Evolutionary conservation across 805 yeast genomes (phyloP), one percentile per base, ranked within the genome.

Genomic region (Wickerhamiella australiensis): DNA sequence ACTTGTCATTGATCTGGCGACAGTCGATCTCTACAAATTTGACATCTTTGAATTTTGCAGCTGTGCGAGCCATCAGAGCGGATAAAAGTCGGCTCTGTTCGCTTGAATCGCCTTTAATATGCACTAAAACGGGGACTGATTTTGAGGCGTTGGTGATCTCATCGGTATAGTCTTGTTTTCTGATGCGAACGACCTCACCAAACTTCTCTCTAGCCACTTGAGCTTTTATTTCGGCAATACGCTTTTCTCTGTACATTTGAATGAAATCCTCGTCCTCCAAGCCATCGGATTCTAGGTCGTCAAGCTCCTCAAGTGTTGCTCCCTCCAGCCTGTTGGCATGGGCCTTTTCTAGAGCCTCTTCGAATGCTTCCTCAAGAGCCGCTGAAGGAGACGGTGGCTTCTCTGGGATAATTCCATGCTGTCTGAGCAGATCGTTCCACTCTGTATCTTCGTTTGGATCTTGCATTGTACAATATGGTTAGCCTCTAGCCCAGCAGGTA

Each of bases 371-470:
- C 62, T 92, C 97, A 43, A 92, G 63, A 64, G 85, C 82, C 40
- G 75, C 85, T 0, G 94, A 79, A 8, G 95, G 95, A 18, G 94
- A 85, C 21, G 88, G 87, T 23, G 94, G 86, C 58, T 82, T 80
- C 61, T 84, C 87, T 0, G 98, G 98, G 46, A 92, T 85, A 50
- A 92, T 79, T 21, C 97, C 97, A 54, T 88, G 85, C 2, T 77
- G 75, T 56, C 99, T 72, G 42, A 92, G 72, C 56, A 92, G 87
- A 65, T 92, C 99, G 63, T 92, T 92, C 98, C 99, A 92, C 65
- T 92, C 98, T 0, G 98, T 92, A 64, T 92, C 99, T 66, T 92
- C 99, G 54, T 76, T 77, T 31, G 95, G 96, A 66, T 92, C 88
- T 50, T 57, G 60, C 60, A 57, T 57, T 15, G 3, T 26, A 7